Evolutionary conservation across 805 yeast genomes (phyloP).

Genomic region (Yamadazyma sp.): DNA sequence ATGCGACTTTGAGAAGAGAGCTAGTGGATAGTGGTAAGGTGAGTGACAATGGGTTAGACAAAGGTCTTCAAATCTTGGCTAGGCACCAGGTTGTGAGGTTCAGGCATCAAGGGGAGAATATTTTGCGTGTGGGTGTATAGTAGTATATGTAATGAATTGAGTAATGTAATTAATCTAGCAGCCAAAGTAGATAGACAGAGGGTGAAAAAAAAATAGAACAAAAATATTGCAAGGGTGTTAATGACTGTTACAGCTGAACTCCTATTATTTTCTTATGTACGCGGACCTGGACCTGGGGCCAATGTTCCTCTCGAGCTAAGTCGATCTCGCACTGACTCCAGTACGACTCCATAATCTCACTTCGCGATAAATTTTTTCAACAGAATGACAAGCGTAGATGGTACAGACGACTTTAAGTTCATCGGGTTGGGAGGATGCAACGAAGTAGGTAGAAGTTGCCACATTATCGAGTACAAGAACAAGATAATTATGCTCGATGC

Average conservation of each 20-base stretch:
- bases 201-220: too few relatives aligned
- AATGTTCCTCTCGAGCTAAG: too few relatives aligned
- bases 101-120: slow-evolving; percentile 81
- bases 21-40: slow-evolving; percentile 67
- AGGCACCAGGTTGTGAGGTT: slow-evolving; percentile 84
- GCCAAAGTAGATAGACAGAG: too few relatives aligned
- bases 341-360: too few relatives aligned
- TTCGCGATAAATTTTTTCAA: slow-evolving; percentile 4
- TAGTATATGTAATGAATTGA: background rate
- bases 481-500: slow-evolving; percentile 97
- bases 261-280: too few relatives aligned
- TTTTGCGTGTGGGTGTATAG: slow-evolving; percentile 72
- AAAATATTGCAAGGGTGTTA: too few relatives aligned
- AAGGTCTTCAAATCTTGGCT: slow-evolving; percentile 78
- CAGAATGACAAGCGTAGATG: slow-evolving; percentile 20
- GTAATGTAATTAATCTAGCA: too few relatives aligned
- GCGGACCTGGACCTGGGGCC: too few relatives aligned
- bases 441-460: slow-evolving; percentile 97
- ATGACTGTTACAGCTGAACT: too few relatives aligned
- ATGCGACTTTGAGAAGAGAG: slow-evolving; percentile 78
- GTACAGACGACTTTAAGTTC: slow-evolving; percentile 54
- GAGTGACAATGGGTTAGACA: slow-evolving; percentile 72
- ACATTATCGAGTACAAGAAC: slow-evolving; percentile 86
- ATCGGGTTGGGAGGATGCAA: slow-evolving; percentile 96
- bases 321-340: too few relatives aligned